A percentile compares a stretch with the other conserved stretches of the same genome.
Evolutionary conservation across 2,329 filamentous ascomycete species (phyloP).

Genomic region (Cercospora brassicicola): DNA sequence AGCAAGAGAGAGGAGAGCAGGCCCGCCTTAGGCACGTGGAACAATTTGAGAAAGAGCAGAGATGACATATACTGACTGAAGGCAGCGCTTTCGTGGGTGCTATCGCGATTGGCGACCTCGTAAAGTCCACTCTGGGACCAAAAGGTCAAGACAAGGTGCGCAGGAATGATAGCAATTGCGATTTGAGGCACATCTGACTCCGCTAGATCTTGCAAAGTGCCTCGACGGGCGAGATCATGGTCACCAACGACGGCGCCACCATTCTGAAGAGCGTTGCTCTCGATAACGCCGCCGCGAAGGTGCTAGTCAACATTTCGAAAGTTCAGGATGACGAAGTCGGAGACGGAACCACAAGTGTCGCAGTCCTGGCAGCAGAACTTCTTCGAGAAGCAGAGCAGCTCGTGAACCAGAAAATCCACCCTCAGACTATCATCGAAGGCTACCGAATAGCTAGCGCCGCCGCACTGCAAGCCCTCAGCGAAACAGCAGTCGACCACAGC

Average conservation of each 20-base stretch:
- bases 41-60: background rate
- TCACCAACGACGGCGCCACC: slow-evolving; percentile 97
- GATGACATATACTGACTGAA: slow-evolving; percentile 15
- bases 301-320: slow-evolving; percentile 98
- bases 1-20: slow-evolving; percentile 31
- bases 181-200: slow-evolving; percentile 62
- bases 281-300: slow-evolving; percentile 97
- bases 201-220: slow-evolving; percentile 36
- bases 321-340: slow-evolving; percentile 98
- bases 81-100: slow-evolving; percentile 84
- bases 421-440: slow-evolving; percentile 98
- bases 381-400: slow-evolving; percentile 95
- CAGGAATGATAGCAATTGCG: slow-evolving; percentile 52
- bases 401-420: slow-evolving; percentile 97
- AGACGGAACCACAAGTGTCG: slow-evolving; percentile 96
- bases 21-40: slow-evolving; percentile 28
- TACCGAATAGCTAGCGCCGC: slow-evolving; percentile 95
- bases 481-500: slow-evolving; percentile 86
- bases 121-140: slow-evolving; percentile 94
- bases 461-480: slow-evolving; percentile 79
- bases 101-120: slow-evolving; percentile 94
- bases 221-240: slow-evolving; percentile 97
- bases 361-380: slow-evolving; percentile 90
- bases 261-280: slow-evolving; percentile 98
- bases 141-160: slow-evolving; percentile 98